Percentiles rank a stretch among this genome's conserved stretches.
phyloP scores from a whole-genome alignment of 2,329 filamentous ascomycete species.

The Aciculosporium take region DNA sequence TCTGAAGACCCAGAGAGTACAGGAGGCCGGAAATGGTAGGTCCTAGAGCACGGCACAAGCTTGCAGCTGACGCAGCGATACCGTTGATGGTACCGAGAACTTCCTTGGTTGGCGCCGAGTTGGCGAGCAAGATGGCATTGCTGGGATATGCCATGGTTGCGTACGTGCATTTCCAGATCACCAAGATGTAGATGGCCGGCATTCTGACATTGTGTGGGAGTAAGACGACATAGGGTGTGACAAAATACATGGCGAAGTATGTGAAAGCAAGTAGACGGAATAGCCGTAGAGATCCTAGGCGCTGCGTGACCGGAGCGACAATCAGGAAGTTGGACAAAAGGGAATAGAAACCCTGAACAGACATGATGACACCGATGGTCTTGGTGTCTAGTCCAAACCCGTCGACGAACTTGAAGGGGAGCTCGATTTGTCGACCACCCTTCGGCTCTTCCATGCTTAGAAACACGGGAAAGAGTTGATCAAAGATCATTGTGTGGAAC shows the following conservation, averaged over 20 bases:
- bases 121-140: slow-evolving; percentile 77
- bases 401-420: slow-evolving; percentile 81
- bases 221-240: slow-evolving; percentile 78
- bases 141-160: slow-evolving; percentile 84
- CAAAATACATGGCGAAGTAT: slow-evolving; percentile 79
- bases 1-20: slow-evolving; percentile 63
- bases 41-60: slow-evolving; percentile 74
- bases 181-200: slow-evolving; percentile 58
- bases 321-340: slow-evolving; percentile 75
- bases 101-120: slow-evolving; percentile 69
- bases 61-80: slow-evolving; percentile 79
- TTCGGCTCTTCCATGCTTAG: slow-evolving; percentile 52
- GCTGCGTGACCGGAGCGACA: slow-evolving; percentile 63
- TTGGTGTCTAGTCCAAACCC: slow-evolving; percentile 76
- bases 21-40: slow-evolving; percentile 78
- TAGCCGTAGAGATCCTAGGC: slow-evolving; percentile 63
- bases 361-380: slow-evolving; percentile 75
- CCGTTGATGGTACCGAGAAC: slow-evolving; percentile 89
- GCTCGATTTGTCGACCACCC: slow-evolving; percentile 32
- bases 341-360: slow-evolving; percentile 78
- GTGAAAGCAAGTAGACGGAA: slow-evolving; percentile 69
- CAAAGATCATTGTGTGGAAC: slow-evolving; percentile 94
- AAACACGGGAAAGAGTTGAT: slow-evolving; percentile 85
- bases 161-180: slow-evolving; percentile 88
- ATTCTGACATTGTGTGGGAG: slow-evolving; percentile 59